Conservation (phyloP, 805 yeast genomes). For the Metschnikowia vanudenii region DNA sequence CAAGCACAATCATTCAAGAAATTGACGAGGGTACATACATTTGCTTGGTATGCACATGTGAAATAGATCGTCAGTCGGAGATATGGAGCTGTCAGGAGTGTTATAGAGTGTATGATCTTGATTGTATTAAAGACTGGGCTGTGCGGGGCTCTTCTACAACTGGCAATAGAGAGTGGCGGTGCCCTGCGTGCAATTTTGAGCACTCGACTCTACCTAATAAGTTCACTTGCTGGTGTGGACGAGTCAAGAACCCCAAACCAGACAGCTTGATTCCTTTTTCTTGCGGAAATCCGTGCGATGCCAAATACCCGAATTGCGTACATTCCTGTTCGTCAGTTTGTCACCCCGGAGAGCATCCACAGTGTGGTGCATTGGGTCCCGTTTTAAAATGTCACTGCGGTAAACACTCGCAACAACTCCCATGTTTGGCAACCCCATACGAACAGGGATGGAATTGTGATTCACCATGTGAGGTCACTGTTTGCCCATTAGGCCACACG, state of each 20-base stretch:
- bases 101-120: constrained; percentile 79
- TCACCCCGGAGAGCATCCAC: constrained; percentile 88
- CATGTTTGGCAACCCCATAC: constrained; percentile 72
- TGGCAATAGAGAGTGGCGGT: constrained; percentile 66
- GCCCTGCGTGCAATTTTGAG: constrained; percentile 74
- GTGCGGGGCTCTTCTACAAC: constrained; percentile 66
- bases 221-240: constrained; percentile 89
- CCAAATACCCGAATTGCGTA: constrained; percentile 53
- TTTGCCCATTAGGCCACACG: constrained; percentile 67
- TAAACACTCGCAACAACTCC: constrained; percentile 57
- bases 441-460: constrained; percentile 67
- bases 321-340: constrained; percentile 76
- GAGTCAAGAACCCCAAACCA: constrained; percentile 60
- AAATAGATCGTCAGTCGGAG: constrained; percentile 60
- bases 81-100: constrained; percentile 83
- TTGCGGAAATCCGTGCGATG: constrained; percentile 81
- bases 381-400: constrained; percentile 74
- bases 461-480: constrained; percentile 52
- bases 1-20: constrained; percentile 52
- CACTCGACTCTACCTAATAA: constrained; percentile 50
- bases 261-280: constrained; percentile 71
- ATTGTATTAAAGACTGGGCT: constrained; percentile 89
- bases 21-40: constrained; percentile 67
- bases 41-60: constrained; percentile 87
- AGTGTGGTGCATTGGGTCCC: constrained; percentile 79